Evolutionary conservation across 345 rosid species (phyloP), one percentile per base, ranked within the genome.

Genomic region (Viola odorata): DNA sequence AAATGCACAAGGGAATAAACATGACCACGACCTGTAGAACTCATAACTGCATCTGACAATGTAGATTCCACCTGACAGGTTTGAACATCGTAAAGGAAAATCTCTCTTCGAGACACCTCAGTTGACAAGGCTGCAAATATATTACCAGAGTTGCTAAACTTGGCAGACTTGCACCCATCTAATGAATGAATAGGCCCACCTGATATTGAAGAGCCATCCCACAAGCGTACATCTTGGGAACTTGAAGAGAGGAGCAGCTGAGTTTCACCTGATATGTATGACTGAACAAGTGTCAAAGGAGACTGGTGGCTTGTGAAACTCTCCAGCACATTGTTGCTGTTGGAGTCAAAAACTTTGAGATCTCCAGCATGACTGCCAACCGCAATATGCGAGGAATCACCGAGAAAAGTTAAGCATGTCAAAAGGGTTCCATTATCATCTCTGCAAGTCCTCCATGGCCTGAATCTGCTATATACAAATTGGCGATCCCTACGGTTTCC

Each of bases 401-500:
- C 90, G 60, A 88, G 83, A 71, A 94, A 84, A 60, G 84, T 69
- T 52, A 88, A 74, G 67, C 96, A 90, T n/a, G 99, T 94, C 60
- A 85, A 79, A 69, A 82, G 88, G 42, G 85, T 83, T 62, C 84
- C 62, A 55, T 74, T 79, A 70, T 94, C 99, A 73, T 94, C 99
- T 17, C 97, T 83, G 75, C 88, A 94, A 48, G 99, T 88, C 73
- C 97, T 80, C 97, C 89, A 88, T 38, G 96, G 85, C 81, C 73
- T 86, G 75, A 90, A 94, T 81, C 99, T 83, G 77, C 97, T 94
- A 81, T 84, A 94, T 67, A 94, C 85, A 65, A 89, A 90, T 59
- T 90, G 99, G 12, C 99, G 95, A 70, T 94, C 97, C 74, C 82
- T 82, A 55, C 99, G 96, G 73, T 83, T 86, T 72, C 99, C 94